phyloP scores from a whole-genome alignment of 495 filamentous ascomycete genomes.

The Amniculicola lignicola region DNA sequence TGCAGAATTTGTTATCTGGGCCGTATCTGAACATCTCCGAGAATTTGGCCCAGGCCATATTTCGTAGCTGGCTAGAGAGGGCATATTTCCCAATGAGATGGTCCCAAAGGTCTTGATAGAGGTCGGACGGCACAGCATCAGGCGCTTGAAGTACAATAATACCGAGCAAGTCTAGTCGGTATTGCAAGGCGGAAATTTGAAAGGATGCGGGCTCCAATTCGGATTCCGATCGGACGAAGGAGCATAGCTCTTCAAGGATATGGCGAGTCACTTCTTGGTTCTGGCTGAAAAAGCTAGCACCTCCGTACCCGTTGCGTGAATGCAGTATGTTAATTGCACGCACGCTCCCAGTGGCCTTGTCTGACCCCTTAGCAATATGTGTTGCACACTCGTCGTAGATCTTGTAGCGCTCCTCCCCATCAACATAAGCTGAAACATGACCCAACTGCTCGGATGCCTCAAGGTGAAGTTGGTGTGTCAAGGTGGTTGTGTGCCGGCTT shows the following conservation, averaged over 20 bases:
- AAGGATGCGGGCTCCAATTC: background rate
- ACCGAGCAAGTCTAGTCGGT: slow-evolving; percentile 23
- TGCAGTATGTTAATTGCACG: slow-evolving; percentile 22
- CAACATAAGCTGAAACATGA: background rate
- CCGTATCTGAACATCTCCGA: background rate
- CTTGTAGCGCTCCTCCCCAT: slow-evolving; percentile 13
- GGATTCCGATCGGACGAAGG: slow-evolving; percentile 23
- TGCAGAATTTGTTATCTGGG: slow-evolving; percentile 50
- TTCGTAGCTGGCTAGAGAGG: slow-evolving; percentile 54
- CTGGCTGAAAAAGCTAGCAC: slow-evolving; percentile 16
- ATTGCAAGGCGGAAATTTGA: slow-evolving; percentile 16
- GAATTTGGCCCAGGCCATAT: slow-evolving; percentile 55
- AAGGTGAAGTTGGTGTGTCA: slow-evolving; percentile 14
- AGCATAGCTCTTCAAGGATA: slow-evolving; percentile 37
- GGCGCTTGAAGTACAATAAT: slow-evolving; percentile 6
- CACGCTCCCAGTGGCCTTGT: slow-evolving; percentile 29
- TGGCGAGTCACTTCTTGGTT: slow-evolving; percentile 16
- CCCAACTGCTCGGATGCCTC: slow-evolving; percentile 26
- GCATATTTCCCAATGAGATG: slow-evolving; percentile 41
- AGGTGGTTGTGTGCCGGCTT: slow-evolving; percentile 17
- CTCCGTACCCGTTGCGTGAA: background rate
- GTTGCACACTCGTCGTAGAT: slow-evolving; percentile 28
- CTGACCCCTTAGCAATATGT: slow-evolving; percentile 22
- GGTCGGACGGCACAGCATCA: slow-evolving; percentile 18
- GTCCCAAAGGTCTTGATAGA: slow-evolving; percentile 30